Base-by-base conservation (phyloP, 768 basidiomycete species). In the Suillus subluteus region DNA sequence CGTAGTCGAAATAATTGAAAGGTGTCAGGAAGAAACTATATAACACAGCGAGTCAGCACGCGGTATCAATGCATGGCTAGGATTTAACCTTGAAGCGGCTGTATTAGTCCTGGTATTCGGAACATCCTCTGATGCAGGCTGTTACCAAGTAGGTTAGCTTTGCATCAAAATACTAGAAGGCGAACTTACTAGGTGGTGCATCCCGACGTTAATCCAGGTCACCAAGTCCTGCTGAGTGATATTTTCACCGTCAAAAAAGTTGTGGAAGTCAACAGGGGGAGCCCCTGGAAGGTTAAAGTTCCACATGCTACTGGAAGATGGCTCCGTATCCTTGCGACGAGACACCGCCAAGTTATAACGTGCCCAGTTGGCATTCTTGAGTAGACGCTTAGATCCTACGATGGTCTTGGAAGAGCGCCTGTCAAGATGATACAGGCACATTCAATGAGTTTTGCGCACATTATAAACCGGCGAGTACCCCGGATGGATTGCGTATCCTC, bases 341-440 rank as follows among this genome's bases (percentile, higher is more conserved):
- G 87, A 84, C 15, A 89, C 83, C 2, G 86, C 86, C 6, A 89
- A 75, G 72, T 87, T 86, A 71, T 89, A 86, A 48, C 86, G 82
- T 2, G 88, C 88, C 86, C 88, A 91, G 69, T 90, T 87, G 7
- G 86, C 87, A 62, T 89, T 90, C 30, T 87, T 83, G 55, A 84
- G 76, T 6, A 87, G 78, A 1, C 88, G 82, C 75, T 88, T 89
- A 37, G 84, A 87, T 9, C 88, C 83, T 0, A 88, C 80, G 58
- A 87, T 83, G 12, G 86, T 85, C 87, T 87, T 3, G 64, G 35
- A 12, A 46, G 61, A 43, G 2, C 11, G 3, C 18, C 1, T 43
- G 32, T 72, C 56, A 65, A 63, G 0, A 12, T 32, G 18, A 37
- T n/a, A 3, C 16, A 13, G 4, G 12, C 32, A 5, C 30, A 21